Percentiles rank a stretch among this genome's conserved stretches.
phyloP scores from a whole-genome alignment of 768 basidiomycete genomes.

The Amanita pallidorosea region DNA sequence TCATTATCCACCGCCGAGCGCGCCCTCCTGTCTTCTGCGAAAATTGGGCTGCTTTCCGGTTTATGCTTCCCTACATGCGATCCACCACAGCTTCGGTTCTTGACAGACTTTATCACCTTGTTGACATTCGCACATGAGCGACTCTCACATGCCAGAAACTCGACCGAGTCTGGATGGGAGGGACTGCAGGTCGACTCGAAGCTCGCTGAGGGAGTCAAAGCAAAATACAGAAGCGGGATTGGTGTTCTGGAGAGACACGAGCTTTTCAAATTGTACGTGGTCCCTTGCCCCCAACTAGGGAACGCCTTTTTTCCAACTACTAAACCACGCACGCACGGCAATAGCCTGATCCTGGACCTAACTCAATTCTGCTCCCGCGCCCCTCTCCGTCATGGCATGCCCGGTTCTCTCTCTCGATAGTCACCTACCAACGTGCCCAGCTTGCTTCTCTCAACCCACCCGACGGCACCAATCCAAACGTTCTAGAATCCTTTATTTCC shows the following conservation, averaged over 20 bases:
- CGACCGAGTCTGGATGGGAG: no score
- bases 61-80: conserved; percentile 53
- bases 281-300: background rate
- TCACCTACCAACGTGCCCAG: no score
- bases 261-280: conserved; percentile 26
- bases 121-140: conserved; percentile 26
- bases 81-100: conserved; percentile 39
- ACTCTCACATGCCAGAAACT: conserved; percentile 9
- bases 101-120: conserved; percentile 38
- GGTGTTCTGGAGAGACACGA: conserved; percentile 15
- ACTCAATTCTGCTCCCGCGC: conserved; percentile 22
- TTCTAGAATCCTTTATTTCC: conserved; percentile 36
- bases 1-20: conserved; percentile 17
- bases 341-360: conserved; percentile 26
- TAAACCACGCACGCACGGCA: no score
- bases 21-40: conserved; percentile 15
- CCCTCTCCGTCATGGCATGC: conserved; percentile 24
- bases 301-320: conserved; percentile 4
- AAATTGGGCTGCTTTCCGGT: conserved; percentile 41
- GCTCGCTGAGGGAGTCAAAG: background rate
- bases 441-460: conserved; percentile 22
- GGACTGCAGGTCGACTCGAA: no score
- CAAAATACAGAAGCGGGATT: conserved; percentile 5
- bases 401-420: conserved; percentile 8
- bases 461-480: conserved; percentile 18